Conservation (phyloP, 1,284 basidiomycete genomes). For the Naganishia sp. region DNA sequence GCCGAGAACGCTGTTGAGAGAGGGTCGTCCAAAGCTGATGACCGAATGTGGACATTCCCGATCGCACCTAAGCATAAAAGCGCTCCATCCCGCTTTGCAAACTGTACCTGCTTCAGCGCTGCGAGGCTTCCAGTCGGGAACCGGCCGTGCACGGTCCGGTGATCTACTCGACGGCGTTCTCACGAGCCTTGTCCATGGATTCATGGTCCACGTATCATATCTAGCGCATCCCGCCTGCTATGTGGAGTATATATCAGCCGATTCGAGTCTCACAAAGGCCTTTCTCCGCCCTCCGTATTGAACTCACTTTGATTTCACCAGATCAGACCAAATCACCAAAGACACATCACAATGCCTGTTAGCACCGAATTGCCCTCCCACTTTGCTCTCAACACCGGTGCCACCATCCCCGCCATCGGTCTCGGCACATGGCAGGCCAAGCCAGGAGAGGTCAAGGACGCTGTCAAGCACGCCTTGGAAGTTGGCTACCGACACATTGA, state of each 20-base stretch:
- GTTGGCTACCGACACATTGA: slow-evolving; percentile 77
- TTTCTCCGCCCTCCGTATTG: too few species aligned
- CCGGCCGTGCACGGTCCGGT: too few species aligned
- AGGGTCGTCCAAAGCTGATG: too few species aligned
- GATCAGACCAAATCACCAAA: not conserved
- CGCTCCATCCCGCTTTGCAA: too few species aligned
- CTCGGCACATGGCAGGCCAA: slow-evolving; percentile 83
- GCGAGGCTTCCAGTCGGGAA: not conserved
- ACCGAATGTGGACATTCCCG: too few species aligned
- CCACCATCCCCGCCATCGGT: slow-evolving; percentile 68
- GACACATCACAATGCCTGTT: slow-evolving; percentile 5
- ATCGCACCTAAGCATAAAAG: too few species aligned
- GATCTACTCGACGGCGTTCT: not conserved
- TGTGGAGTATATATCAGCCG: not conserved
- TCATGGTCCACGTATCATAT: not conserved
- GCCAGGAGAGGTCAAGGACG: slow-evolving; percentile 66
- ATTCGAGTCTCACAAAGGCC: too few species aligned
- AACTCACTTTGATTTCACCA: not conserved
- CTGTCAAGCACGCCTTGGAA: slow-evolving; percentile 72
- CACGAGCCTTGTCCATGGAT: not conserved
- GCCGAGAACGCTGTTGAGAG: too few species aligned
- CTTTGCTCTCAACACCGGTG: slow-evolving; percentile 69
- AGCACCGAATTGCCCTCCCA: slow-evolving; percentile 42
- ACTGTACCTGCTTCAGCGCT: too few species aligned
- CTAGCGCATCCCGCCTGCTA: too few species aligned